Evolutionary conservation across 1,284 basidiomycete species (phyloP), one percentile per base, ranked within the genome.

Genomic region (Tilletia horrida): DNA sequence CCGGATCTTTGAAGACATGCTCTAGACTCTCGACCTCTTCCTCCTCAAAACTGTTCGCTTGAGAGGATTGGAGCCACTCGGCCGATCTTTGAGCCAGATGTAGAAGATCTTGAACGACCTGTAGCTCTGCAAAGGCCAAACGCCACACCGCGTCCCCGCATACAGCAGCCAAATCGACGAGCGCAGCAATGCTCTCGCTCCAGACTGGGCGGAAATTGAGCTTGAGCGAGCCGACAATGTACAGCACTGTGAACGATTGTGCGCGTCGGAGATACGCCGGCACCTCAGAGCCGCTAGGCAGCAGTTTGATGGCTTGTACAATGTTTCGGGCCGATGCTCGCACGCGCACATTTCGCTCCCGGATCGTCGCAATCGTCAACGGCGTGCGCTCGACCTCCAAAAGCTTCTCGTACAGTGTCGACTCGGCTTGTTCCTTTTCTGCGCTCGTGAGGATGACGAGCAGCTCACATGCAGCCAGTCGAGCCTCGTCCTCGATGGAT

Each of bases 141-240:
- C 47, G 44, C 74, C 73, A 76, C 9, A 76, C 69, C 3, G 50
- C 43, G 8, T 72, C 70, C 62, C 72, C 11, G 64, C 67, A 8
- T 18, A 69, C 23, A 7, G 59, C 35, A 11, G 73, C 70, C 16
- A 81, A 67, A 35, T 78, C 79, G 1, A 73, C 70, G 2, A 81
- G 61, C 8, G 76, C 72, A 61, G 73, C 72, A 63, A 74, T 72
- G 23, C 70, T 69, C 59, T 80, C 80, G 6, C 66, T 64, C 80
- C 80, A 81, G 35, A 81, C 65, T 0, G 80, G 80, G n/a, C 71
- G 69, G 50, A 81, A 67, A 47, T 81, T 81, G 67, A 81, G 65
- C 71, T 79, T 81, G 65, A 80, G 66, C 42, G 73, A 78, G 62
- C 73, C 73, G 45, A 80, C 69, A 21, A 78, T 64, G 66, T 76